These are phyloP conservation scores for Pythium graminicola DNA, from an alignment of 352 stramenopile genomes.

Conservation along the genomic window DNA sequence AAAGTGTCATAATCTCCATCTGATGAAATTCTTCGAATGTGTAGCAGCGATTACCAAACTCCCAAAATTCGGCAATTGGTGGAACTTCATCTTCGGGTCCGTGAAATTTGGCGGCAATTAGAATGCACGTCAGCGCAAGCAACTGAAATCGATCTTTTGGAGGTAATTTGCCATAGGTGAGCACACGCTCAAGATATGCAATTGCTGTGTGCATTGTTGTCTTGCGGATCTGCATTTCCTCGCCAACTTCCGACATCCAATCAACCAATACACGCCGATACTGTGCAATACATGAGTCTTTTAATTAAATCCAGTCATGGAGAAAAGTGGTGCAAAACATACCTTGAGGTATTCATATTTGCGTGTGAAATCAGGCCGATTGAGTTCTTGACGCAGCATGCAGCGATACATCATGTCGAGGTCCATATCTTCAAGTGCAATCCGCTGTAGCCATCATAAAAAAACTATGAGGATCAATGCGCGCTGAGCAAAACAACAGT, in stretches of 20 bases:
- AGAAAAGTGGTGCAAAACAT: background rate
- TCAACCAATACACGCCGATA: constrained; percentile 78
- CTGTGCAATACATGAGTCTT: constrained; percentile 6
- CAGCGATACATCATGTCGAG: constrained; percentile 58
- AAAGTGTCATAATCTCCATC: constrained; percentile 53
- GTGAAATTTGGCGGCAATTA: constrained; percentile 75
- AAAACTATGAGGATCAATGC: too few relatives aligned
- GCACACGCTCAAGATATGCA: constrained; percentile 72
- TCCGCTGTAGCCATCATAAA: constrained; percentile 28
- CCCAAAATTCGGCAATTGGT: constrained; percentile 76
- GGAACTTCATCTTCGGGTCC: constrained; percentile 77
- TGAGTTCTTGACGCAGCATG: constrained; percentile 72
- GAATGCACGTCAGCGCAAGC: constrained; percentile 70
- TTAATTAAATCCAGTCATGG: background rate
- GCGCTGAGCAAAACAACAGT: too few relatives aligned
- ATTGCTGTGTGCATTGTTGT: constrained; percentile 72
- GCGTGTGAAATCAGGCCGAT: constrained; percentile 57
- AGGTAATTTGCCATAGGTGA: constrained; percentile 46
- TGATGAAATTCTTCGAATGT: constrained; percentile 76
- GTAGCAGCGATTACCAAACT: constrained; percentile 83
- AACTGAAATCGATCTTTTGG: constrained; percentile 78
- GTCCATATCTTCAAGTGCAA: constrained; percentile 72
- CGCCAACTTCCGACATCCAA: constrained; percentile 82
- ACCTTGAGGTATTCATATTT: constrained; percentile 79
- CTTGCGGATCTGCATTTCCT: constrained; percentile 81